Percentiles rank a stretch among this genome's conserved stretches.
Conservation (phyloP, 2,329 filamentous ascomycete genomes). For the Trichoderma cornu-damae region DNA sequence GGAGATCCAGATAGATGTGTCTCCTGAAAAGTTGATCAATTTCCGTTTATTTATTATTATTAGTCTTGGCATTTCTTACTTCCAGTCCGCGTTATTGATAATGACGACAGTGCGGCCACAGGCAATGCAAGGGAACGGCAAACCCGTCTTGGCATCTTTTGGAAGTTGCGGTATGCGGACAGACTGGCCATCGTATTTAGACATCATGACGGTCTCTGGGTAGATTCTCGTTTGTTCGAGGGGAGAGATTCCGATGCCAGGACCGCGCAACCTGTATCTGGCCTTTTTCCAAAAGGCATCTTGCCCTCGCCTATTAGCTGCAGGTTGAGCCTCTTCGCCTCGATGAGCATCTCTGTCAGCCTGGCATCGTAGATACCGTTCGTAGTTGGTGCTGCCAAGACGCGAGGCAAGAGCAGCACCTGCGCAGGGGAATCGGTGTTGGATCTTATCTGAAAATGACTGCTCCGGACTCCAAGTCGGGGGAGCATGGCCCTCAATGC, state of each 20-base stretch:
- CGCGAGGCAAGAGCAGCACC: background rate
- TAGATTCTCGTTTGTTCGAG: background rate
- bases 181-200: background rate
- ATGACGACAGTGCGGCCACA: background rate
- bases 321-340: background rate
- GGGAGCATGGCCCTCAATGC: rapidly evolving
- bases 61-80: background rate
- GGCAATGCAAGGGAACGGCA: background rate
- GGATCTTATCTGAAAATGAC: background rate
- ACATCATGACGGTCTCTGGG: background rate
- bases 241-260: background rate
- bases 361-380: background rate
- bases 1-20: background rate
- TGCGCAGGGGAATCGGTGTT: background rate
- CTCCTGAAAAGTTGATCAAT: background rate
- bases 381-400: background rate
- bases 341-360: background rate
- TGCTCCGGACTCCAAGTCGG: background rate
- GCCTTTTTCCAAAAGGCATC: background rate
- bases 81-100: background rate
- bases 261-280: background rate
- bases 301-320: background rate
- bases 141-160: background rate
- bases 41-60: too few species aligned
- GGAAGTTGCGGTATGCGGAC: background rate